These are phyloP conservation scores for Talaromyces ruber DNA, from an alignment of 495 filamentous ascomycete genomes.

Conservation along the genomic window DNA sequence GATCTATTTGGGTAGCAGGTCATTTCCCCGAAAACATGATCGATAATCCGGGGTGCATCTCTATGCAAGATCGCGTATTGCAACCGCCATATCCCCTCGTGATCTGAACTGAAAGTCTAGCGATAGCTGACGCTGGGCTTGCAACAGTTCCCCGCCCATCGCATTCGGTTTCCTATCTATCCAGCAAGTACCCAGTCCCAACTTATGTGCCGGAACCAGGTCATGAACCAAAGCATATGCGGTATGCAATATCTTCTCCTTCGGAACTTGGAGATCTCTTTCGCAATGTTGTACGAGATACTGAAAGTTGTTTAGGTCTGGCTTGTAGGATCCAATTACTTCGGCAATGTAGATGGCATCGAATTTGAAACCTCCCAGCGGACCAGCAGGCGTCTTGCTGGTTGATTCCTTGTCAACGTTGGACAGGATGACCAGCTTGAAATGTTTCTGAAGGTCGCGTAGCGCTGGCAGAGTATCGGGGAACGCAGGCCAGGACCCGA, in stretches of 20 bases:
- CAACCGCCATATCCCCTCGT: slow-evolving; percentile 63
- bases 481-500: slow-evolving; percentile 57
- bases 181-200: slow-evolving; percentile 60
- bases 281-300: slow-evolving; percentile 51
- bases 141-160: slow-evolving; percentile 1
- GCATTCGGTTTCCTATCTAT: slow-evolving; percentile 43
- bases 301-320: slow-evolving; percentile 53
- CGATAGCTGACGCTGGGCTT: slow-evolving; percentile 25
- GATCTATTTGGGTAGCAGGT: too few species aligned
- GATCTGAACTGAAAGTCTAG: slow-evolving; percentile 54
- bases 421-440: slow-evolving; percentile 62
- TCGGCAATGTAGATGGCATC: slow-evolving; percentile 69
- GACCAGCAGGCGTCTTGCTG: slow-evolving; percentile 37
- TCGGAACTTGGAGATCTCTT: slow-evolving; percentile 43
- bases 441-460: slow-evolving; percentile 29
- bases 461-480: slow-evolving; percentile 56
- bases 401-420: slow-evolving; percentile 65
- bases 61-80: slow-evolving; percentile 26
- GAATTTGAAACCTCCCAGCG: slow-evolving; percentile 44
- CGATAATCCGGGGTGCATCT: neutral
- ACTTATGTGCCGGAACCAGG: slow-evolving; percentile 56
- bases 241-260: slow-evolving; percentile 54
- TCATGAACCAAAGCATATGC: slow-evolving; percentile 65
- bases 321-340: slow-evolving; percentile 71
- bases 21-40: too few species aligned